These are phyloP conservation scores for Pyrenophora seminiperda DNA, from an alignment of 2,329 filamentous ascomycete genomes.

Conservation along the genomic window DNA sequence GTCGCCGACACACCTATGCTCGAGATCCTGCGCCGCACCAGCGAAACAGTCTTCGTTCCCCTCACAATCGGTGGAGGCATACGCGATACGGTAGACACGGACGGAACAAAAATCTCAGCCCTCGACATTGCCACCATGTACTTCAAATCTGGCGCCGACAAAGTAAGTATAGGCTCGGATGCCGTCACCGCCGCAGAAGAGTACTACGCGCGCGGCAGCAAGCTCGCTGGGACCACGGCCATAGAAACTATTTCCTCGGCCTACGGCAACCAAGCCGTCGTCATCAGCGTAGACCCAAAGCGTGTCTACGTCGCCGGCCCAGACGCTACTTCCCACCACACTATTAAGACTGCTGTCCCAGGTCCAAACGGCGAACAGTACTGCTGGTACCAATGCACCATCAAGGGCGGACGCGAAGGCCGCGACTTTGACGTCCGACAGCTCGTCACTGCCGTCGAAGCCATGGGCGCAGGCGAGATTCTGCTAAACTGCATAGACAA, in stretches of 20 bases:
- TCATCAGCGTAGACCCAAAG: conserved; percentile 93
- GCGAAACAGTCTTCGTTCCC: conserved; percentile 92
- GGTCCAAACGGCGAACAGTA: conserved; percentile 77
- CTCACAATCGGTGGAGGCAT: conserved; percentile 96
- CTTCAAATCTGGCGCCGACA: conserved; percentile 96
- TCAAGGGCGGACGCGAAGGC: conserved; percentile 93
- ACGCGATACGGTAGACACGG: conserved; percentile 85
- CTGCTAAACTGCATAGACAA: conserved; percentile 97
- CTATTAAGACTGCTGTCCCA: conserved; percentile 69
- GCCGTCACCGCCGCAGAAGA: conserved; percentile 91
- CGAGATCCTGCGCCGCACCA: conserved; percentile 84
- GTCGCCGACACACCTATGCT: conserved; percentile 94
- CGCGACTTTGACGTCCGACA: conserved; percentile 91
- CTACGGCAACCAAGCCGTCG: conserved; percentile 96
- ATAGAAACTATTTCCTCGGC: conserved; percentile 94
- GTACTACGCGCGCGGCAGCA: conserved; percentile 74
- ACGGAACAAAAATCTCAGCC: conserved; percentile 83
- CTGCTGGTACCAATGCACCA: conserved; percentile 98
- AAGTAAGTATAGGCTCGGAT: conserved; percentile 95
- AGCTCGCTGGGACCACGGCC: conserved; percentile 78
- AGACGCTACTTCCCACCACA: conserved; percentile 73
- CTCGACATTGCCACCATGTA: conserved; percentile 95
- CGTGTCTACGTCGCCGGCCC: conserved; percentile 79
- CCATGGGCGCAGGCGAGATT: conserved; percentile 94
- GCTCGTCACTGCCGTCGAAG: conserved; percentile 85